Evolutionary conservation across 208 protist species (phyloP), one percentile per base, ranked within the genome.

Genomic region (Trichomonas gallinae): DNA sequence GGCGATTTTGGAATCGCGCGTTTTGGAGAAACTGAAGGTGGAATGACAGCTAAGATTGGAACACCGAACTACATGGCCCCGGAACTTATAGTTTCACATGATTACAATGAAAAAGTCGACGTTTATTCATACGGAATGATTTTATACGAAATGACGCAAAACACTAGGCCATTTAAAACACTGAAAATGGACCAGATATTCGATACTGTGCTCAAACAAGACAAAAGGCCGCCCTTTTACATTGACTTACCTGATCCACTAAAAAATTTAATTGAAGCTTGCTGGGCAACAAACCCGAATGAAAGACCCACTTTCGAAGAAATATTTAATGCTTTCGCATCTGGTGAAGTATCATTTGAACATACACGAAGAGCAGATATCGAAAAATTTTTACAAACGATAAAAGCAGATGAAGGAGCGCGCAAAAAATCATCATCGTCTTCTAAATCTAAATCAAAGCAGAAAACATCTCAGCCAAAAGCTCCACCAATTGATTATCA

Each of bases 11-110:
- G 81, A 13, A 72, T 72, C 21, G 58, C 58, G 26, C 11, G 58
- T 17, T 72, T 72, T n/a, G 58, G 58, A 17, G 58, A 72, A 72
- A 72, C 58, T n/a, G 58, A 72, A 10, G 40, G 40, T 36, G 44
- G 44, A 38, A 93, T 93, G 87, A 93, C 87, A 15, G n/a, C 42
- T 15, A 93, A 51, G 9, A 51, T 93, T 21, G 87, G 87, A n/a
- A 93, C 87, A 21, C 40, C 44, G n/a, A 48, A 93, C n/a, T 93
- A 58, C 36, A 93, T 93, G 87, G 87, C 87, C 4, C 87, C 87
- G 34, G 87, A 93, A 51, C 26, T 93, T 3, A 58, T 93, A 17
- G 15, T 36, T 51, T 51, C 44, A 26, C 42, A 93, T 15, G 40
- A 34, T 34, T 93, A 93, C 38, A 44, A 93, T 15, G 26, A 58